Evolutionary conservation across 2,329 filamentous ascomycete genomes (phyloP), one percentile per base, ranked within the genome.

Genomic region (Acephala macrosclerotiorum): DNA sequence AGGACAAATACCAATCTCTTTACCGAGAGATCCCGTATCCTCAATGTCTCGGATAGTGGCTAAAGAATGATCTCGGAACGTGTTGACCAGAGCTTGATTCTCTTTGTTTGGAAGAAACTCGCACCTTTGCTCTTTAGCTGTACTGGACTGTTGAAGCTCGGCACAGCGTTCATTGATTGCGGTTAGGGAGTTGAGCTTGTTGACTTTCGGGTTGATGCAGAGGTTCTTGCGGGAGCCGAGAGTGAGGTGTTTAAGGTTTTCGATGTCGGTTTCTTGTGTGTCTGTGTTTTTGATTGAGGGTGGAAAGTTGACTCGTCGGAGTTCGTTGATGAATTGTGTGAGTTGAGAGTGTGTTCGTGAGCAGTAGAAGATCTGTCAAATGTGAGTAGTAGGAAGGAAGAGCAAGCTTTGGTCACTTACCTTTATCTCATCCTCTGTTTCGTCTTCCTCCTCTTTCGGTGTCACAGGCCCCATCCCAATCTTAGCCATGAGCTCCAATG

Each of bases 121-220:
- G 75, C 96, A 99, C 74, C 86, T 89, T 70, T 89, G 89, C 14
- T 89, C 85, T 63, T 86, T 82, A 0, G 87, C 80, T 26, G 72
- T 76, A 63, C 86, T 85, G 0, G 91, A 81, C 76, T 97, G 91
- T 75, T 99, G 96, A 26, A 99, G 81, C 74, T 99, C 96, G 7
- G 95, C 83, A 74, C 96, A 99, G 14, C 90, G 87, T 76, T 99
- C 96, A 74, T 98, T 99, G 79, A 99, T 97, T 6, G 93, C 93
- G 0, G 91, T 89, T 0, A 91, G 82, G 0, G 87, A 87, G 49
- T 80, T 85, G 1, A 98, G 86, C 14, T 86, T 87, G 26, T 86
- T 84, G 1, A 99, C 95, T 35, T 89, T 86, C 0, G 91, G 87
- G 71, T 99, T 97, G 79, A 99, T 97, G 78, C 96, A 99, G 20